Evolutionary conservation across 2,329 filamentous ascomycete species (phyloP).

Genomic region (Tricladium varicosporioides): DNA sequence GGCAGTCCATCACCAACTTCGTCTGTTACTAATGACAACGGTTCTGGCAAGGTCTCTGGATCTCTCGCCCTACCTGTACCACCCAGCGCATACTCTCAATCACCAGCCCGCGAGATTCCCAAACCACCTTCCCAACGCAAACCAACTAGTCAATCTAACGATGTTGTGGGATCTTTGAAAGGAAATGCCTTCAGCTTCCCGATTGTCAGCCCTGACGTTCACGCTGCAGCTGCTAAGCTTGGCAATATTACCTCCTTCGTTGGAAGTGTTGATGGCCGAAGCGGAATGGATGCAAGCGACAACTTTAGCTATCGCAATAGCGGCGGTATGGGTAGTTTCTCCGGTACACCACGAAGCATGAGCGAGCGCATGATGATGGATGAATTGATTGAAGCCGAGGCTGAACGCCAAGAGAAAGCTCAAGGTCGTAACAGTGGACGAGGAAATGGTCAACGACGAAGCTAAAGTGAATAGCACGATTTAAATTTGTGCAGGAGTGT

Average conservation of each 20-base stretch:
- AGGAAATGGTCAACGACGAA: background rate
- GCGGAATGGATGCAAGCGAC: constrained; percentile 31
- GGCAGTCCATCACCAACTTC: constrained; percentile 7
- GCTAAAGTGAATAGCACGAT: too few relatives aligned
- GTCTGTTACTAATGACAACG: background rate
- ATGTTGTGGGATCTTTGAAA: constrained; percentile 50
- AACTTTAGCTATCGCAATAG: constrained; percentile 24
- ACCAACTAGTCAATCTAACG: background rate
- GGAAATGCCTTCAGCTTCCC: constrained; percentile 51
- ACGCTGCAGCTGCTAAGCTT: constrained; percentile 47
- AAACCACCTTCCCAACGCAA: background rate
- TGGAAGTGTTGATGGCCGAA: constrained; percentile 42
- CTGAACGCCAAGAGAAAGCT: background rate
- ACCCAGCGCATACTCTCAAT: constrained; percentile 18
- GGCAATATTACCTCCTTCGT: constrained; percentile 51
- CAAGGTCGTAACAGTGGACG: background rate
- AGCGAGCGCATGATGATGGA: constrained; percentile 34
- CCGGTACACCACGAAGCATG: constrained; percentile 29
- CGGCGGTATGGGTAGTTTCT: constrained; percentile 23
- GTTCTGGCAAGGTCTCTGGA: background rate
- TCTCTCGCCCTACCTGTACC: constrained; percentile 4
- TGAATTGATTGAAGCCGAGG: constrained; percentile 25
- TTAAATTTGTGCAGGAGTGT: background rate
- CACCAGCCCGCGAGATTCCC: constrained; percentile 21
- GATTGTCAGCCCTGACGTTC: constrained; percentile 48